Conservation (phyloP, 2,329 filamentous ascomycete species). For the Aspergillus persii region DNA sequence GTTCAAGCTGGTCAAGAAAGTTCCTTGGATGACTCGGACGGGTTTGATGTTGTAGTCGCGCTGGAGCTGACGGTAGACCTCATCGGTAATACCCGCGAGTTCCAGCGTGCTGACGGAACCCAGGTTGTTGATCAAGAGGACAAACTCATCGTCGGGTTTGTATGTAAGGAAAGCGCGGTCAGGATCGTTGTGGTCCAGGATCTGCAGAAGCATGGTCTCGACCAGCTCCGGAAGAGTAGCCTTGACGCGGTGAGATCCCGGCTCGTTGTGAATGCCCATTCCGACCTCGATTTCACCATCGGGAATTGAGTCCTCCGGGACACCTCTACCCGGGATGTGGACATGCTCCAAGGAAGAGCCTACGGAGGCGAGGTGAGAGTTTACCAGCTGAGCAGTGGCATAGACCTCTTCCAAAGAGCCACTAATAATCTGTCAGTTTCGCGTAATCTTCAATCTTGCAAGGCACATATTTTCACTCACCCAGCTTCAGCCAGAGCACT, state of each 20-base stretch:
- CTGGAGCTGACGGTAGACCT: constrained; percentile 61
- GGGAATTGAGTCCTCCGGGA: constrained; percentile 51
- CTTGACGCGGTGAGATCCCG: constrained; percentile 53
- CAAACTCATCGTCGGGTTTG: constrained; percentile 57
- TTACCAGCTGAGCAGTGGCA: constrained; percentile 66
- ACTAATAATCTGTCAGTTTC: constrained; percentile 18
- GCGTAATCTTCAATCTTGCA: background rate
- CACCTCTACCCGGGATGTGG: constrained; percentile 78
- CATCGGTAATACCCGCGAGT: constrained; percentile 64
- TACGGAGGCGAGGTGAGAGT: constrained; percentile 77
- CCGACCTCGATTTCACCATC: constrained; percentile 64
- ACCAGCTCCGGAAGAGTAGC: constrained; percentile 51
- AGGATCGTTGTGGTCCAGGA: constrained; percentile 60
- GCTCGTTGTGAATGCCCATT: constrained; percentile 72
- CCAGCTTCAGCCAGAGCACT: constrained; percentile 78
- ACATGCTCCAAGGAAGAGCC: constrained; percentile 85
- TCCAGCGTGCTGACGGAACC: constrained; percentile 68
- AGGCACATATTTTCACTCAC: constrained; percentile 29
- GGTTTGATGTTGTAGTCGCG: constrained; percentile 60
- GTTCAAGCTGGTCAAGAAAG: constrained; percentile 71
- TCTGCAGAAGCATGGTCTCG: constrained; percentile 63
- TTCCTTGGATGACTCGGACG: constrained; percentile 61
- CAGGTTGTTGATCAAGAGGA: constrained; percentile 67
- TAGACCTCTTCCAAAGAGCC: constrained; percentile 67
- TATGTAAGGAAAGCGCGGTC: constrained; percentile 63